phyloP scores from a whole-genome alignment of 495 filamentous ascomycete species.

The Trichocladium antarcticum region DNA sequence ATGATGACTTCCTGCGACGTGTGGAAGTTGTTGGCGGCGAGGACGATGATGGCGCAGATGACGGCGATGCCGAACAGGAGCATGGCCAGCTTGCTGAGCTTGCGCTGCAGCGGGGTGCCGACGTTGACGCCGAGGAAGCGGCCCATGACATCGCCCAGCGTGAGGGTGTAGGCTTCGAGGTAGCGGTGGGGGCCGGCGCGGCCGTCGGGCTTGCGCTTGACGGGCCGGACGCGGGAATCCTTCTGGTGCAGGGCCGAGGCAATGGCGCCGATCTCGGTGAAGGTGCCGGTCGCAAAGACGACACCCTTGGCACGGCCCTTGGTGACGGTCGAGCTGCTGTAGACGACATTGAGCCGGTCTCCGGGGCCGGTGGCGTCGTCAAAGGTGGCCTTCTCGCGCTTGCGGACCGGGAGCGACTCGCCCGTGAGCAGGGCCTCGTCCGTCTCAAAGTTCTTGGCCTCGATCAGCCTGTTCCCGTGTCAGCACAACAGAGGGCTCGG shows the following conservation, averaged over 20 bases:
- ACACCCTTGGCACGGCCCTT: slow-evolving; percentile 58
- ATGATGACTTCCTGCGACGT: slow-evolving; percentile 67
- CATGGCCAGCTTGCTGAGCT: slow-evolving; percentile 66
- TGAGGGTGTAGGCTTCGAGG: slow-evolving; percentile 56
- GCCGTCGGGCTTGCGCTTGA: slow-evolving; percentile 46
- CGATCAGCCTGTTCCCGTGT: slow-evolving; percentile 42
- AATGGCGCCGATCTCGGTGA: slow-evolving; percentile 74
- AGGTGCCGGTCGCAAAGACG: slow-evolving; percentile 59
- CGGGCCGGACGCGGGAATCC: slow-evolving; percentile 45
- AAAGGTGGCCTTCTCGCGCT: slow-evolving; percentile 25
- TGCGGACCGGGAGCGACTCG: slow-evolving; percentile 48
- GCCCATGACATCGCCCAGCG: slow-evolving; percentile 53
- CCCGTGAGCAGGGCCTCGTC: slow-evolving; percentile 47
- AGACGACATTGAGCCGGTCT: slow-evolving; percentile 59
- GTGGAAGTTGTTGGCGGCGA: slow-evolving; percentile 61
- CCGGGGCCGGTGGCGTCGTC: slow-evolving; percentile 42
- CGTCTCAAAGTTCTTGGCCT: slow-evolving; percentile 60
- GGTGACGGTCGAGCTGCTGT: slow-evolving; percentile 53
- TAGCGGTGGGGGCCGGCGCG: slow-evolving; percentile 56
- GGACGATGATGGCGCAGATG: slow-evolving; percentile 66
- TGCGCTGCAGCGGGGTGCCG: slow-evolving; percentile 67
- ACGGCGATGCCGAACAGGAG: slow-evolving; percentile 64
- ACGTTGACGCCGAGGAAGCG: slow-evolving; percentile 62
- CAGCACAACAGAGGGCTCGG: background rate
- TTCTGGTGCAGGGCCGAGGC: slow-evolving; percentile 52